These are phyloP conservation scores for Helicocarpus griseus DNA, from an alignment of 2,329 filamentous ascomycete genomes.

Conservation along the genomic window DNA sequence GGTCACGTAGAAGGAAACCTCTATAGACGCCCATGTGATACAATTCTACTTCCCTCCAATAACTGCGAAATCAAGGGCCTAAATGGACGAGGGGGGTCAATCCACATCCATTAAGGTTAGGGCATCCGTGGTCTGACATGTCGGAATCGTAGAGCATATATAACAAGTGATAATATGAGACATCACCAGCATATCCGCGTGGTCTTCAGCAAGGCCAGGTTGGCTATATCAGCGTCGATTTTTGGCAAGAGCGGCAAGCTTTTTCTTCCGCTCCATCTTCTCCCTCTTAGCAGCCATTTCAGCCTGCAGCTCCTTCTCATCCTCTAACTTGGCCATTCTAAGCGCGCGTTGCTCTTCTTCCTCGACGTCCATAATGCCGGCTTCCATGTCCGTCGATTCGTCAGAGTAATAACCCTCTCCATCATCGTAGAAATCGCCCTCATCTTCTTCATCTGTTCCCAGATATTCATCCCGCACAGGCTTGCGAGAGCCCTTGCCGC, in stretches of 20 bases:
- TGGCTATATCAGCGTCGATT: constrained; percentile 17
- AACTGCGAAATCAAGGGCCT: neutral
- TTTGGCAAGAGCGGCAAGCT: constrained; percentile 29
- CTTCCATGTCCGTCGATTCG: constrained; percentile 43
- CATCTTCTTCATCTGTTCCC: constrained; percentile 40
- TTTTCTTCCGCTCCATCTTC: constrained; percentile 38
- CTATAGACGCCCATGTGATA: neutral
- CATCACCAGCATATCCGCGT: neutral
- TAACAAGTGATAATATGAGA: neutral
- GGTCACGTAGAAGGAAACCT: neutral
- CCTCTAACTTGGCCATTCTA: constrained; percentile 33
- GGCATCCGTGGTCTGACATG: neutral
- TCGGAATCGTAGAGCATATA: neutral
- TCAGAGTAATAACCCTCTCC: constrained; percentile 35
- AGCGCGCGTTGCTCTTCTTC: constrained; percentile 35
- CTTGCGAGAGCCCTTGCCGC: constrained; percentile 11
- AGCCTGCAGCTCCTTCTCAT: constrained; percentile 35
- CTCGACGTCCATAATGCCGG: constrained; percentile 37
- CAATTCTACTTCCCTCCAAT: neutral
- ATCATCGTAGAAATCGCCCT: constrained; percentile 31
- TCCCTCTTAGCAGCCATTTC: constrained; percentile 37
- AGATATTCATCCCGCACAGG: constrained; percentile 34
- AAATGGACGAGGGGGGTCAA: neutral
- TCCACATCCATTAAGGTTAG: neutral
- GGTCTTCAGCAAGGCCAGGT: neutral